phyloP scores from a whole-genome alignment of 257 asterid genomes.

The Osmanthus fragrans region DNA sequence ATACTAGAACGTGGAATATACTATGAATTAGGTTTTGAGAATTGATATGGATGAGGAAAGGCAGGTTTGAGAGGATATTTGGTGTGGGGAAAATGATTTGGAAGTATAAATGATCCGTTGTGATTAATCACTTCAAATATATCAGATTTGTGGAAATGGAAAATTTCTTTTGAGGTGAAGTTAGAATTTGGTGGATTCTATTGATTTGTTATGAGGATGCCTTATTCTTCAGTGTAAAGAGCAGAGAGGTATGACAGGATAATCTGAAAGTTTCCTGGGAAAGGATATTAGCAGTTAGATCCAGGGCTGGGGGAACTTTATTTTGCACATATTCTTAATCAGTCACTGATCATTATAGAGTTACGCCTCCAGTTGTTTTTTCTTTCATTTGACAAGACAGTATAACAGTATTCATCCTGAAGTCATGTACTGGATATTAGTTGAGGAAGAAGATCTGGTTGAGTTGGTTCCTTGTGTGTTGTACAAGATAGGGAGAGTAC shows the following conservation, averaged over 20 bases:
- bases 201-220: not conserved
- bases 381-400: not conserved
- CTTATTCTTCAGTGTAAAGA: not conserved
- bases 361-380: not conserved
- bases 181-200: not conserved
- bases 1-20: not conserved
- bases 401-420: not conserved
- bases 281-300: not conserved
- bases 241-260: not conserved
- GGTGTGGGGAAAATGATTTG: not conserved
- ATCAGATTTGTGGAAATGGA: not conserved
- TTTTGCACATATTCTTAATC: not conserved
- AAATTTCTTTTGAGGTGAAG: not conserved
- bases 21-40: not conserved
- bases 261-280: not conserved
- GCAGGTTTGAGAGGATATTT: not conserved
- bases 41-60: not conserved
- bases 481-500: not conserved
- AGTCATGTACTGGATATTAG: not conserved
- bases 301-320: not conserved
- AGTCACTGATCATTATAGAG: not conserved
- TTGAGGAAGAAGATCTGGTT: not conserved
- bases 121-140: not conserved
- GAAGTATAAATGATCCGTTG: not conserved
- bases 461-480: not conserved